Conservation (phyloP, 2,329 filamentous ascomycete species). For the Phialophora tarda region DNA sequence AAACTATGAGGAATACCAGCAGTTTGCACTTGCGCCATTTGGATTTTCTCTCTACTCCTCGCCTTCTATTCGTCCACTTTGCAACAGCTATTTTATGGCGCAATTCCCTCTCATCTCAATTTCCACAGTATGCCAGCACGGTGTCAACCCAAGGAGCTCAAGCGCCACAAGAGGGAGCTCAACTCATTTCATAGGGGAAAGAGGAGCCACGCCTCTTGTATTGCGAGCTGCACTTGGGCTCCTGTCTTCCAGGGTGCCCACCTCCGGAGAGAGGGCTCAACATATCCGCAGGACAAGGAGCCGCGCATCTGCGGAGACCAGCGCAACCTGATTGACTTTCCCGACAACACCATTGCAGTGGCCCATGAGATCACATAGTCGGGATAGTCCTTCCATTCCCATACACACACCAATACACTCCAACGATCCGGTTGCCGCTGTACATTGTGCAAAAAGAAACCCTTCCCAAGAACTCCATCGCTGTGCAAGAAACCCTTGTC, state of each 20-base stretch:
- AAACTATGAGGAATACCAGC: background rate
- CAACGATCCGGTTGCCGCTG: conserved; percentile 26
- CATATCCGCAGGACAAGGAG: conserved; percentile 9
- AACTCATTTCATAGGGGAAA: conserved; percentile 1
- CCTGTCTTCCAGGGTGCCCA: background rate
- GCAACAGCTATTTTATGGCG: background rate
- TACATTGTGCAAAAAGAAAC: conserved; percentile 18
- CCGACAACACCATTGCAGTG: conserved; percentile 3
- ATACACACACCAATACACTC: conserved; percentile 6
- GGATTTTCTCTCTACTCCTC: background rate
- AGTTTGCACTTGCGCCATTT: background rate
- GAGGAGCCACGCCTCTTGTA: conserved; percentile 7
- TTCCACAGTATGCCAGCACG: background rate
- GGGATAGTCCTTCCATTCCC: background rate
- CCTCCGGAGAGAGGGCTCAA: background rate
- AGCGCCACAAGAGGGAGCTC: conserved; percentile 6
- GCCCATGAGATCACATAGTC: background rate
- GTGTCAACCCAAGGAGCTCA: conserved; percentile 7
- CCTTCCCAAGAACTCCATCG: conserved; percentile 11
- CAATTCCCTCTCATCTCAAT: background rate
- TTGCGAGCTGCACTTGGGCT: background rate
- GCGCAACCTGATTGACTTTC: conserved; percentile 5
- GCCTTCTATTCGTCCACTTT: background rate
- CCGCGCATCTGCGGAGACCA: background rate
- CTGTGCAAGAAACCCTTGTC: conserved; percentile 3